Base-by-base conservation (phyloP, 148 eudicot genomes). In the Chenopodium quinoa region DNA sequence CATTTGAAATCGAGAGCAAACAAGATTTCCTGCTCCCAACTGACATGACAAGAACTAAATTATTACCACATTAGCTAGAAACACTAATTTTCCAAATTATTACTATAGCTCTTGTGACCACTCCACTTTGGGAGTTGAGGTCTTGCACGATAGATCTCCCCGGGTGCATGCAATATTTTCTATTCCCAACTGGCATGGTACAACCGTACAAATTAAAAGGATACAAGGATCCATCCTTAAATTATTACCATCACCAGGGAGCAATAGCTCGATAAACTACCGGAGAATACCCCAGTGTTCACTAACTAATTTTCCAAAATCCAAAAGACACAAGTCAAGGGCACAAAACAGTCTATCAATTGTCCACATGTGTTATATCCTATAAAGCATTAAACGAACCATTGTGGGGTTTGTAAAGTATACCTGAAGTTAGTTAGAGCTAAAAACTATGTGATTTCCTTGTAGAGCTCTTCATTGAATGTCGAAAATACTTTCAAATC, bases 401-500 rank as follows among this genome's bases (percentile, higher is more conserved):
- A 79, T 2, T 19, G 12, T 9, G 44, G 58, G 68, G 29, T 20
- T 17, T 44, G 31, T 37, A 75, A 40, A 37, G 77, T 80, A 75
- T 75, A 94, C 97, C 98, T 94, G 97, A 94, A 94, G 83, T 94
- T 92, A 75, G 27, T 79, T 67, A 93, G 92, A 34, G 95, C 91
- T 22, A 92, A 81, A 20, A 93, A 88, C 80, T 92, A 94, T 29
- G 98, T 91, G 23, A 94, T 90, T 76, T 94, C 97, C 78, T 90
- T 90, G 71, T 85, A 94, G 71, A 92, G 80, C 65, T 94, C 98
- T 76, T 91, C 94, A 75, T 92, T 94, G 74, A 89, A 91, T 31
- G 97, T 90, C 0, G 98, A 91, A 87, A 94, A 94, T 10, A 94
- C 98, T 81, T 92, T 94, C 91, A 94, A 84, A 85, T 94, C 98